Percentiles rank a stretch among this genome's conserved stretches.
phyloP scores from a whole-genome alignment of 1,139 yeast genomes.

The Yamadazyma sp. region DNA sequence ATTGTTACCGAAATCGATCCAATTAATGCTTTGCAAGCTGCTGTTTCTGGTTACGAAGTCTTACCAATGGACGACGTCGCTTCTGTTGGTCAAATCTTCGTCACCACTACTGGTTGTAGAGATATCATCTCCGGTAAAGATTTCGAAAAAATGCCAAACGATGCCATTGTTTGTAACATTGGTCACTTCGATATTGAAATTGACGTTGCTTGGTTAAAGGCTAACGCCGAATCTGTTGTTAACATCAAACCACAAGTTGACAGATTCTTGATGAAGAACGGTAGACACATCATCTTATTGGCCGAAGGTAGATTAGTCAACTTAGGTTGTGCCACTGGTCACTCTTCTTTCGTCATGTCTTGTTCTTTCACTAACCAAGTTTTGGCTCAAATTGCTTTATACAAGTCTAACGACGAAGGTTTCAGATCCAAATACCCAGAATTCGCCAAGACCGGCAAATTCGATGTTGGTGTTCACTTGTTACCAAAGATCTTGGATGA shows the following conservation, averaged over 20 bases:
- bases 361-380: slow-evolving; percentile 99
- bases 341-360: slow-evolving; percentile 98
- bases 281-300: slow-evolving; percentile 92
- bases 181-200: slow-evolving; percentile 99
- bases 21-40: slow-evolving; percentile 99
- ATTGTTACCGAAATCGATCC: slow-evolving; percentile 98
- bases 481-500: slow-evolving; percentile 98
- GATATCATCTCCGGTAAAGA: slow-evolving; percentile 92
- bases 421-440: slow-evolving; percentile 86
- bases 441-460: slow-evolving; percentile 91
- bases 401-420: slow-evolving; percentile 79
- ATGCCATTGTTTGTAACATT: slow-evolving; percentile 99
- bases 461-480: slow-evolving; percentile 90
- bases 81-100: slow-evolving; percentile 92
- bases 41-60: slow-evolving; percentile 98
- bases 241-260: slow-evolving; percentile 99
- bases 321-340: slow-evolving; percentile 99
- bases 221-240: slow-evolving; percentile 83
- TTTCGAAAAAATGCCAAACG: slow-evolving; percentile 95
- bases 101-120: slow-evolving; percentile 99
- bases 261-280: slow-evolving; percentile 88
- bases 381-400: slow-evolving; percentile 97
- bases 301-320: slow-evolving; percentile 99
- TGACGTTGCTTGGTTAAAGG: slow-evolving; percentile 97
- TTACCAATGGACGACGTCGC: slow-evolving; percentile 96